A percentile compares a stretch with the other conserved stretches of the same genome.
Evolutionary conservation across 441 rosid genomes (phyloP).

Genomic region (Populus trichocarpa): DNA sequence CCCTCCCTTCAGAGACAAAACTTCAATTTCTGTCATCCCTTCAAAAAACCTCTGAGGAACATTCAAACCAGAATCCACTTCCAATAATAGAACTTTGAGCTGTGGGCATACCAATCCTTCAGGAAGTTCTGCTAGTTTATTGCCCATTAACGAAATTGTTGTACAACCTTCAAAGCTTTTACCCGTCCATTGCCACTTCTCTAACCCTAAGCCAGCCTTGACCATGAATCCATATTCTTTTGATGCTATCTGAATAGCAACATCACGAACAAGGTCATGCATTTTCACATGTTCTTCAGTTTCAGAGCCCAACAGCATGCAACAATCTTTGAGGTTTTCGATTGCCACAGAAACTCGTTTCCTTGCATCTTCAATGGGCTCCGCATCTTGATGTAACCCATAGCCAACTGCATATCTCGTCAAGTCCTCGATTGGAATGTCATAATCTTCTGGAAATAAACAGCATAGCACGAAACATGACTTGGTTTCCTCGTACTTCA

Average conservation of each 20-base stretch:
- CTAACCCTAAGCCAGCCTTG: no score
- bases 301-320: conserved; percentile 11
- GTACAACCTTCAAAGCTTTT: no score
- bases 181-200: not conserved
- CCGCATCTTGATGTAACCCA: not conserved
- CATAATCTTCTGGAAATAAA: conserved; percentile 6
- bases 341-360: not conserved
- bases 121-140: no score
- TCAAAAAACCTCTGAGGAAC: no score
- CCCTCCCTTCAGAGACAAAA: no score
- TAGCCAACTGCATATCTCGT: conserved; percentile 7
- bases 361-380: not conserved
- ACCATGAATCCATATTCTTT: not conserved
- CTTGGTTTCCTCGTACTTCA: not conserved
- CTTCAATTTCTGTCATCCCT: no score
- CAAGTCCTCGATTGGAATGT: conserved; percentile 9
- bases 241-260: conserved; percentile 10
- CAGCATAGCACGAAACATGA: conserved; percentile 16
- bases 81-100: no score
- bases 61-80: no score
- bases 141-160: no score
- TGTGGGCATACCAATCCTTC: no score
- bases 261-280: conserved; percentile 23
- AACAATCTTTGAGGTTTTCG: conserved; percentile 1
- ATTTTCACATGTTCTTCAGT: conserved; percentile 4